These are phyloP conservation scores for Aschersonia sp. DNA, from an alignment of 2,329 filamentous ascomycete species.

Conservation along the genomic window DNA sequence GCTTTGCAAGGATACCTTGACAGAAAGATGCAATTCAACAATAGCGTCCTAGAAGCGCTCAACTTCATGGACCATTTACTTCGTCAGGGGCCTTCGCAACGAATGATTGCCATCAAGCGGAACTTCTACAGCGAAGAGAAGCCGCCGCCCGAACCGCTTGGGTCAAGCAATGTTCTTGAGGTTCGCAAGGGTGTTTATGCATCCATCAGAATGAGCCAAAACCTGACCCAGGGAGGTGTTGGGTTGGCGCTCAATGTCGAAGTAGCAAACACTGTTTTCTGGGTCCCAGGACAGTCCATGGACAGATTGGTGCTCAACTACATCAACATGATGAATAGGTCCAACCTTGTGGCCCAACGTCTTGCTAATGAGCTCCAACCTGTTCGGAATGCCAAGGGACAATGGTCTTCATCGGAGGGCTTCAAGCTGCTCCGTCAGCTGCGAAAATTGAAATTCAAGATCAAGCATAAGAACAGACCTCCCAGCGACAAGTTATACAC, in stretches of 20 bases:
- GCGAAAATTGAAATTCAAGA: slow-evolving; percentile 38
- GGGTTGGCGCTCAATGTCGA: slow-evolving; percentile 77
- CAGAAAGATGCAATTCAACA: slow-evolving; percentile 45
- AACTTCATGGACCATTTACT: slow-evolving; percentile 87
- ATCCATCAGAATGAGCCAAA: slow-evolving; percentile 61
- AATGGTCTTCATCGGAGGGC: slow-evolving; percentile 27
- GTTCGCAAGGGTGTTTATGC: slow-evolving; percentile 84
- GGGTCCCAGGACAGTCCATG: slow-evolving; percentile 32
- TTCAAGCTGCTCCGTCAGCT: slow-evolving; percentile 42
- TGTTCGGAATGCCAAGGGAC: slow-evolving; percentile 10
- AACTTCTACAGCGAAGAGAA: slow-evolving; percentile 58
- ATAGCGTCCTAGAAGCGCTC: slow-evolving; percentile 60
- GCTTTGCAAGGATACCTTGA: slow-evolving; percentile 52
- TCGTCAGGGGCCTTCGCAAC: slow-evolving; percentile 59
- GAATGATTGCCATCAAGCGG: slow-evolving; percentile 59
- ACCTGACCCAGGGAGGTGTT: slow-evolving; percentile 29
- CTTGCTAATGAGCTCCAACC: slow-evolving; percentile 21
- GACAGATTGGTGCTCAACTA: slow-evolving; percentile 22
- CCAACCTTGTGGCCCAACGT: slow-evolving; percentile 8
- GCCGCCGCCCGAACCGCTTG: slow-evolving; percentile 38
- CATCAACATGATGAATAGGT: slow-evolving; percentile 10
- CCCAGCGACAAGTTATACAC: slow-evolving; percentile 33
- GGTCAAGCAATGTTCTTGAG: slow-evolving; percentile 38
- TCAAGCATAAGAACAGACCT: slow-evolving; percentile 33
- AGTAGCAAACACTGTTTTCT: slow-evolving; percentile 85